Percentiles rank a stretch among this genome's conserved stretches.
These are phyloP conservation scores for Blumeriella jaapii DNA, from an alignment of 2,329 filamentous ascomycete genomes.

Conservation along the genomic window DNA sequence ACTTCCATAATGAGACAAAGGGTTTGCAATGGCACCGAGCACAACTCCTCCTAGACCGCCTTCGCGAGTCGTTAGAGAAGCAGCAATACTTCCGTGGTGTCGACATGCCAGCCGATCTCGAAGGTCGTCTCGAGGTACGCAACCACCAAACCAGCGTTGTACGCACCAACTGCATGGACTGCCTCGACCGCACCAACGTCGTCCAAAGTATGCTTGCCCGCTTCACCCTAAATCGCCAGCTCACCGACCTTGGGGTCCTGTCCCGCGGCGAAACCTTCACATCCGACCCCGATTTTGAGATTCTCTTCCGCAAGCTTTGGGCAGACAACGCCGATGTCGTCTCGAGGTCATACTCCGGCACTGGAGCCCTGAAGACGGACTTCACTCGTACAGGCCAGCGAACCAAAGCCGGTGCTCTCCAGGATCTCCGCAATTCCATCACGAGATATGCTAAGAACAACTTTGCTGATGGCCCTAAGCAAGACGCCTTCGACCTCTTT, in stretches of 20 bases:
- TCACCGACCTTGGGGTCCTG: conserved; percentile 74
- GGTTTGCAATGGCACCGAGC: conserved; percentile 89
- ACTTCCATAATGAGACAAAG: conserved; percentile 97
- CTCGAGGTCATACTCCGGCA: conserved; percentile 85
- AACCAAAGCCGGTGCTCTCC: conserved; percentile 72
- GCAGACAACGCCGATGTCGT: conserved; percentile 97
- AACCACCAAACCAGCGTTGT: conserved; percentile 81
- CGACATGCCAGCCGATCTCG: conserved; percentile 62
- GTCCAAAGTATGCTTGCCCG: conserved; percentile 95
- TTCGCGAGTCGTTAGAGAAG: conserved; percentile 62
- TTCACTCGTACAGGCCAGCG: conserved; percentile 88
- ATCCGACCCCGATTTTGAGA: conserved; percentile 72
- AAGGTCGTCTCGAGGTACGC: conserved; percentile 67
- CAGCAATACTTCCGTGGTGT: conserved; percentile 91
- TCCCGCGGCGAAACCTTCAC: conserved; percentile 64
- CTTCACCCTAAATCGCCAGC: conserved; percentile 78
- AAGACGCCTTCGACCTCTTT: conserved; percentile 94
- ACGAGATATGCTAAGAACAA: conserved; percentile 91
- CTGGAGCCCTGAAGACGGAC: conserved; percentile 95
- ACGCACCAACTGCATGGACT: conserved; percentile 98
- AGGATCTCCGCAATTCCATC: conserved; percentile 78
- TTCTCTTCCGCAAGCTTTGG: conserved; percentile 94
- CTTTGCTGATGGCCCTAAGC: conserved; percentile 83
- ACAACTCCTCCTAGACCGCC: conserved; percentile 70
- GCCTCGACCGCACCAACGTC: conserved; percentile 92